Evolutionary conservation across 1,284 basidiomycete species (phyloP), one percentile per base, ranked within the genome.

Genomic region (Inonotus hispidus): DNA sequence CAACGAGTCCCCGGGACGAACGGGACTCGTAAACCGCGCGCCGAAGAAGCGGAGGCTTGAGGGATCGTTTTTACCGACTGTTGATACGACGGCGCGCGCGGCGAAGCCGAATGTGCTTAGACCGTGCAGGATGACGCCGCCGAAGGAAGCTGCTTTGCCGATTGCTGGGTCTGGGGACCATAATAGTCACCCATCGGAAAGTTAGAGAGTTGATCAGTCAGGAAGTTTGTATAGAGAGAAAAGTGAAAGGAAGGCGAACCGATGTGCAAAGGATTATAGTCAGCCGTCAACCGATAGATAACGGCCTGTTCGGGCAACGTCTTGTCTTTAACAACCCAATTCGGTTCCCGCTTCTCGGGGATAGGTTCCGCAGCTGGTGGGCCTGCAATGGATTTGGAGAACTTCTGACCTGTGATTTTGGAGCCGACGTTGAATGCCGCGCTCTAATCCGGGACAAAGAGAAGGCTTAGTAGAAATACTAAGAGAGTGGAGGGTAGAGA

Each of bases 211-310:
- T 16, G 27, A 32, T 39, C 27, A 49, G 35, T 19, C 25, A 39
- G 32, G 25, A n/a, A 23, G n/a, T 27, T 21, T 14, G 7, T 14
- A 43, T 13, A n/a, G 53, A 38, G 27, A 19, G 32, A 41, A 27
- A 19, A 16, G 13, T 39, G 19, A 11, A 46, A 19, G 41, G 35
- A 23, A 37, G 56, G 68, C 77, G 52, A 57, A 90, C 88, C 88
- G 63, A 93, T 88, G 72, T 93, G 92, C 11, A 93, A 78, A 19
- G 88, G 87, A 72, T 93, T 93, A 73, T 92, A 93, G 73, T 93
- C 91, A 1, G 90, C 91, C 61, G 85, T 89, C 38, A 93, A 81
- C 27, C 91, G 84, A 76, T 91, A 93, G 56, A 88, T 64, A 54
- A 88, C 73, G 0, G 92, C 91, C 72, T 93, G 91, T 66, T 92